phyloP scores from a whole-genome alignment of 768 basidiomycete genomes.

The Boletus reticuloceps region DNA sequence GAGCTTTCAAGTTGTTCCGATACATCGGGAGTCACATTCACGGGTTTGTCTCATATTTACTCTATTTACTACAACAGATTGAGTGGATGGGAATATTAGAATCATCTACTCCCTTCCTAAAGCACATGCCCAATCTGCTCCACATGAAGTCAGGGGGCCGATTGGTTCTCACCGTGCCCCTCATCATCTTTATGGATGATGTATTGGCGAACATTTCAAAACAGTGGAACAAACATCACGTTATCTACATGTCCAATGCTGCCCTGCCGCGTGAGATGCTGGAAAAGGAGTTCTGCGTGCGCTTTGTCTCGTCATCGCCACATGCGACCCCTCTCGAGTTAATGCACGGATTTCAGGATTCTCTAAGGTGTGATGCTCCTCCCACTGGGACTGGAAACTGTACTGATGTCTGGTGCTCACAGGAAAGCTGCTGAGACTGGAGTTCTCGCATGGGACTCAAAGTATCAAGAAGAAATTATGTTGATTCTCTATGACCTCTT shows the following conservation, averaged over 20 bases:
- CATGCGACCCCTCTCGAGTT: slow-evolving; percentile 34
- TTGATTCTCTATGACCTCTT: background rate
- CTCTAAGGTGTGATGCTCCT: background rate
- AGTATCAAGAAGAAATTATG: background rate
- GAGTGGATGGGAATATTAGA: background rate
- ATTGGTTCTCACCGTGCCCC: slow-evolving; percentile 7
- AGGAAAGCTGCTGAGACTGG: background rate
- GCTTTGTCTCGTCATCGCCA: slow-evolving; percentile 32
- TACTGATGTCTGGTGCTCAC: background rate
- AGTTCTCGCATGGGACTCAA: background rate
- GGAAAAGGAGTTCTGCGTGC: slow-evolving; percentile 32
- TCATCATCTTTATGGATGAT: slow-evolving; percentile 34
- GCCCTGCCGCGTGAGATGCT: slow-evolving; percentile 23
- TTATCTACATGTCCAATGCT: slow-evolving; percentile 32
- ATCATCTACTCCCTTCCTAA: too few species aligned
- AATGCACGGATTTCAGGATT: slow-evolving; percentile 4
- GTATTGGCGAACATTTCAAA: slow-evolving; percentile 34
- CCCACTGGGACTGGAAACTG: background rate
- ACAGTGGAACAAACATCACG: slow-evolving; percentile 37
- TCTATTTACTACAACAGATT: background rate
- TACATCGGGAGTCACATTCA: background rate
- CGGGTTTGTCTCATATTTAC: background rate
- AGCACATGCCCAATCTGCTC: background rate
- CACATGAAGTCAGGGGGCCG: background rate
- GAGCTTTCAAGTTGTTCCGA: background rate